Evolutionary conservation across 2,329 filamentous ascomycete species (phyloP).

Genomic region (Tolypocladium paradoxum): DNA sequence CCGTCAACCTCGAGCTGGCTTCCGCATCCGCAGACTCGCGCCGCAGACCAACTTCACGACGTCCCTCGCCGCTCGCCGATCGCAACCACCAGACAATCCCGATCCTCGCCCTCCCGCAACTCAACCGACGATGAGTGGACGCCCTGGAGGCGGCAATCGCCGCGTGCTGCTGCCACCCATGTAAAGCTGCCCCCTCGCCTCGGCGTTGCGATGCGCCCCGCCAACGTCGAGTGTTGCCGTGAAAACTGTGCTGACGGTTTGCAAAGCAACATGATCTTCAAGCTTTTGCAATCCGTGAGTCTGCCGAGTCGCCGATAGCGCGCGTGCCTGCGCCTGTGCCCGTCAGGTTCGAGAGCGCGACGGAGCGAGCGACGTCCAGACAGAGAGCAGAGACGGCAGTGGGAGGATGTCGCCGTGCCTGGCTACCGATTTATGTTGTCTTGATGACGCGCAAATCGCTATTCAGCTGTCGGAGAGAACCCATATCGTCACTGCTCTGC

Average conservation of each 20-base stretch:
- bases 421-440: background rate
- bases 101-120: background rate
- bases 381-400: background rate
- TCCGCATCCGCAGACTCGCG: background rate
- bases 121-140: constrained; percentile 40
- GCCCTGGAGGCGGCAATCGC: constrained; percentile 48
- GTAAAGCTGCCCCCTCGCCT: constrained; percentile 14
- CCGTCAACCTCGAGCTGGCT: background rate
- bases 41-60: background rate
- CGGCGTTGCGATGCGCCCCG: background rate
- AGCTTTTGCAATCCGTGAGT: constrained; percentile 60
- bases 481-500: background rate
- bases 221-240: background rate
- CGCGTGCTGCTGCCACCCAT: constrained; percentile 51
- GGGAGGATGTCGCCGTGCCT: background rate
- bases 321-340: background rate
- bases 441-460: background rate
- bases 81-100: background rate
- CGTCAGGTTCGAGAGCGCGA: background rate
- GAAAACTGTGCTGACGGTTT: background rate
- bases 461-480: background rate
- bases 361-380: background rate
- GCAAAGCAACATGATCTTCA: constrained; percentile 43
- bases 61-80: background rate
- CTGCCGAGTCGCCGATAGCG: background rate